Percentiles rank a stretch among this genome's conserved stretches.
Evolutionary conservation across 2,329 filamentous ascomycete genomes (phyloP).

Genomic region (Penicillium expansum): DNA sequence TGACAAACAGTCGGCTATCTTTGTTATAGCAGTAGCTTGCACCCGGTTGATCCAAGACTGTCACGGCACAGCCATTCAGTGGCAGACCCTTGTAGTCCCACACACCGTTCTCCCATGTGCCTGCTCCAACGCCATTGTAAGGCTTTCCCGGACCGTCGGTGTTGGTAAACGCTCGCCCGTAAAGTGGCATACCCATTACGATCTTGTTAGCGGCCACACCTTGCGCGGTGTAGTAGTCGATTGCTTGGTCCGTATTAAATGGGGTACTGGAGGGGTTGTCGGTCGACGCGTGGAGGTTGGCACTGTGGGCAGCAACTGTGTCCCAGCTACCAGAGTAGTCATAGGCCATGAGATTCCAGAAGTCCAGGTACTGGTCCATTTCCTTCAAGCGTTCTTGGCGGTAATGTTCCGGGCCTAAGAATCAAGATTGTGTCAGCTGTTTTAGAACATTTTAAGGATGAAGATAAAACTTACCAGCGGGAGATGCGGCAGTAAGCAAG

Average conservation of each 20-base stretch:
- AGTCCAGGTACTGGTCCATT: conserved; percentile 51
- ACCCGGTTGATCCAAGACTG: conserved; percentile 57
- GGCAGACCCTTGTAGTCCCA: conserved; percentile 89
- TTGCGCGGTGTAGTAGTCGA: conserved; percentile 65
- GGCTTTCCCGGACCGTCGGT: conserved; percentile 70
- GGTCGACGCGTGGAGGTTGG: conserved; percentile 67
- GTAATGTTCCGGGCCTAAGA: conserved; percentile 48
- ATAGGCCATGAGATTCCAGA: conserved; percentile 72
- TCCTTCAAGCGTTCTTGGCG: conserved; percentile 41
- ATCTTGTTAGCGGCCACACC: conserved; percentile 69
- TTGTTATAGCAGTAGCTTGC: conserved; percentile 74
- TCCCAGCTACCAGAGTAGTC: conserved; percentile 86
- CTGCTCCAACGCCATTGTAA: conserved; percentile 67
- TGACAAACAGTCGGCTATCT: conserved; percentile 61
- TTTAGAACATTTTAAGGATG: background rate
- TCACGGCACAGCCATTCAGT: conserved; percentile 60
- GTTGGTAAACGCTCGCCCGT: conserved; percentile 77
- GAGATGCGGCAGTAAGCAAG: conserved; percentile 48
- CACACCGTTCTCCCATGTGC: conserved; percentile 79
- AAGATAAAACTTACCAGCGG: conserved; percentile 35
- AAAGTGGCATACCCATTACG: conserved; percentile 89
- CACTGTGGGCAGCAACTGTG: conserved; percentile 67
- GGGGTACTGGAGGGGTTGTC: conserved; percentile 65
- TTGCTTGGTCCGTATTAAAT: conserved; percentile 69
- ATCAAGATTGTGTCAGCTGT: background rate